Percentiles rank a stretch among this genome's conserved stretches.
Conservation (phyloP, 805 yeast species). For the Candida sakaeoensis region DNA sequence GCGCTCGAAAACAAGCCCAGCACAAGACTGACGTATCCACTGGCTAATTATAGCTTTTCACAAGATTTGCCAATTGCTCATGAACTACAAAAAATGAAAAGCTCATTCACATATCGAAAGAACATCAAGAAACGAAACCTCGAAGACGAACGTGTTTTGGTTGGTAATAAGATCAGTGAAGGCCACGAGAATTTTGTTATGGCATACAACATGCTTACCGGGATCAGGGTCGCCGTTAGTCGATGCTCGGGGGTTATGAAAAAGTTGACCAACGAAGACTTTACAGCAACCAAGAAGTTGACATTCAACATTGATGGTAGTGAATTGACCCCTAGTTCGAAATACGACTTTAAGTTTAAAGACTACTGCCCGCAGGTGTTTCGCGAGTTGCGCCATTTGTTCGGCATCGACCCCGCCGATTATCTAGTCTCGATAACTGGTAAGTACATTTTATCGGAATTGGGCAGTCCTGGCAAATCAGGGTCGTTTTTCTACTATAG, state of each 20-base stretch:
- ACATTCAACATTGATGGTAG: slow-evolving; percentile 86
- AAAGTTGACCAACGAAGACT: slow-evolving; percentile 68
- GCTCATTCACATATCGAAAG: slow-evolving; percentile 43
- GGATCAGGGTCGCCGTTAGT: slow-evolving; percentile 92
- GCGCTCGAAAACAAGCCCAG: slow-evolving; percentile 6
- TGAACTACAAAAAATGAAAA: slow-evolving; percentile 51
- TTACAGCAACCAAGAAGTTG: slow-evolving; percentile 67
- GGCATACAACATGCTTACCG: slow-evolving; percentile 97
- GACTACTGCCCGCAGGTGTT: slow-evolving; percentile 95
- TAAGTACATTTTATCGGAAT: slow-evolving; percentile 83
- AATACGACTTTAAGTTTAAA: slow-evolving; percentile 93
- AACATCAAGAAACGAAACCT: slow-evolving; percentile 30
- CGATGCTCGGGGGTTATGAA: slow-evolving; percentile 84
- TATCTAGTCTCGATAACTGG: slow-evolving; percentile 90
- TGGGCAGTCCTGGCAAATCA: slow-evolving; percentile 94
- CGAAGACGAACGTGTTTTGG: slow-evolving; percentile 57
- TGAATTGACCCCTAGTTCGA: slow-evolving; percentile 87
- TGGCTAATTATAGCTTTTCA: slow-evolving; percentile 14
- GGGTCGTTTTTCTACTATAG: slow-evolving; percentile 96
- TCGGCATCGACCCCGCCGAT: slow-evolving; percentile 94
- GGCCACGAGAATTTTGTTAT: slow-evolving; percentile 91
- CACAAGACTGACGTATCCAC: slow-evolving; percentile 5
- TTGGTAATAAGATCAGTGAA: slow-evolving; percentile 82
- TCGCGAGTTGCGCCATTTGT: slow-evolving; percentile 71
- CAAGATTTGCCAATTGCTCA: slow-evolving; percentile 17